Evolutionary conservation across 192 early-diverging fungal genomes (phyloP), one percentile per base, ranked within the genome.

Genomic region (Umbelopsis vinacea): DNA sequence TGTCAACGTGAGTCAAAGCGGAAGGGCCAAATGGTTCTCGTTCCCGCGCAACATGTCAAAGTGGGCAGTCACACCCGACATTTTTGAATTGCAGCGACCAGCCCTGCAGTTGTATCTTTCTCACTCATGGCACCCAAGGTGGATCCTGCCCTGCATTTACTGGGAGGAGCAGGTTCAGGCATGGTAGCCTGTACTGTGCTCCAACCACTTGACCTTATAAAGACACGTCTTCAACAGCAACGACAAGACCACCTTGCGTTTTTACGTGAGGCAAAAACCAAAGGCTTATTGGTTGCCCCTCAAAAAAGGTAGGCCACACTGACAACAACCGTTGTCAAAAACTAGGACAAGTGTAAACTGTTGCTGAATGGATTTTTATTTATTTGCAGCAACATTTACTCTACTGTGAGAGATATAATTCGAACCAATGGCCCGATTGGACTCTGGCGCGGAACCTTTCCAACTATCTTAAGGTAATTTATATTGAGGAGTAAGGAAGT

Each of bases 131-230:
- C 57, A n/a, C 57, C 57, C 11, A 63, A 63, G 33, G 57, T 63
- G 9, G 57, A 81, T 71, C 74, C 74, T 35, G 74, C 74, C 45
- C 82, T 90, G 8, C 93, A 96, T 74, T 76, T 95, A 52, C 66
- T 87, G 12, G 92, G 89, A 0, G 96, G 96, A 1, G 95, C 89
- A 0, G 35, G 93, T 14, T 92, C 92, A 4, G 94, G 94, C 12
- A 73, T 95, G 48, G 81, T 87, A 9, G 88, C 93, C 15, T 95
- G 95, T 50, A 76, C 93, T 21, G 68, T 90, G 43, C 84, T 98
- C 37, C 96, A 98, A 77, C 96, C 96, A 0, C 88, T 98, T 24
- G 96, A 98, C 77, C 81, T 98, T 46, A 74, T 94, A 69, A 94
- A 94, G 71, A 94, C 93, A 0, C 87, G 93, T 0, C 71, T 94